Evolutionary conservation across 164 flowering plant species (phyloP).

Genomic region (grape (Vitis vinifera)): DNA sequence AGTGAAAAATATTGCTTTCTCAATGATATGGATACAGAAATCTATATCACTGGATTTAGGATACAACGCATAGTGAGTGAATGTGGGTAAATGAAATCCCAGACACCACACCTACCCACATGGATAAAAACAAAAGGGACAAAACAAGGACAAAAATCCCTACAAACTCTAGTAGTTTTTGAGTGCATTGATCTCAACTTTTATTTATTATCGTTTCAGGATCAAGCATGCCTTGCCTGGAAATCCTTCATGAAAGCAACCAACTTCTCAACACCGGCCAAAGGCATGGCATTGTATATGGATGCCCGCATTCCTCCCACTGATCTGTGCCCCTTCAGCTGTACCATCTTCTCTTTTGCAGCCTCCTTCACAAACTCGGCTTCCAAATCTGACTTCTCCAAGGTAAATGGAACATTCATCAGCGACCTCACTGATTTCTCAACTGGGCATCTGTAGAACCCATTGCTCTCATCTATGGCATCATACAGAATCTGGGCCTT

Average conservation of each 20-base stretch:
- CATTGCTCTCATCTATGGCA: constrained; percentile 78
- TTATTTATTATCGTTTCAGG: too few relatives aligned
- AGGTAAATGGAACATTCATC: constrained; percentile 97
- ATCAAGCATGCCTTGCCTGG: constrained; percentile 75
- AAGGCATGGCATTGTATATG: constrained; percentile 95
- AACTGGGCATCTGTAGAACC: constrained; percentile 88
- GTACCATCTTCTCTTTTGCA: constrained; percentile 84
- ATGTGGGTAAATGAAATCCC: too few relatives aligned
- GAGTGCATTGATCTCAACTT: neutral
- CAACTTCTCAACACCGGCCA: constrained; percentile 92
- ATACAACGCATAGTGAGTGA: too few relatives aligned
- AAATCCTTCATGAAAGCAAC: constrained; percentile 97
- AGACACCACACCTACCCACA: too few relatives aligned
- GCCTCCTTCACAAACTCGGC: constrained; percentile 90
- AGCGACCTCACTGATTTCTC: constrained; percentile 89
- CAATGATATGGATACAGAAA: too few relatives aligned
- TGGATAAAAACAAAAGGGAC: neutral
- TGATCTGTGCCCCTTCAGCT: constrained; percentile 95
- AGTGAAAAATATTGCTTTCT: too few relatives aligned
- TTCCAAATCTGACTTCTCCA: constrained; percentile 83
- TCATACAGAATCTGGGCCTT: constrained; percentile 74
- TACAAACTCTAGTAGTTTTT: neutral
- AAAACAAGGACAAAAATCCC: neutral
- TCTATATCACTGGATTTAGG: too few relatives aligned
- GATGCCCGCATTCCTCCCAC: constrained; percentile 99